Conservation (phyloP, 257 asterid species). For the Fraxinus anomala region DNA sequence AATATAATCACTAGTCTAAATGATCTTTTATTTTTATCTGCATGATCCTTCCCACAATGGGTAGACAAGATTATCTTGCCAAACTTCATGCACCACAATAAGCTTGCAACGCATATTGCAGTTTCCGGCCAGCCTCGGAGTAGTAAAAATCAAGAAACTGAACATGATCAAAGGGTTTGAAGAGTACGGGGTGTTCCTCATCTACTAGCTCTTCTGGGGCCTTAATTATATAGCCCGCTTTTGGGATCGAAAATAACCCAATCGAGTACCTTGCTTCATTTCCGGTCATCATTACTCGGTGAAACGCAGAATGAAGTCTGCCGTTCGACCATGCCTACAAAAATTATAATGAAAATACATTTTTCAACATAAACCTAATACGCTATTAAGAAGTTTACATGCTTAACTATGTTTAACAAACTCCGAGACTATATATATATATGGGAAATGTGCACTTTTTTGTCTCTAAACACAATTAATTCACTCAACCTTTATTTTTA, state of each 20-base stretch:
- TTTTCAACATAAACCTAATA: neutral
- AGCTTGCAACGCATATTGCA: conserved; percentile 40
- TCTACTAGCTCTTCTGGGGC: conserved; percentile 55
- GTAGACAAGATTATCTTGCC: neutral
- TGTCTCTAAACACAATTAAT: too few relatives aligned
- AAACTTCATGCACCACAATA: conserved; percentile 43
- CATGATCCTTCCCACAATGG: too few relatives aligned
- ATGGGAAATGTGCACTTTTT: too few relatives aligned
- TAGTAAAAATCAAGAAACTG: conserved; percentile 43
- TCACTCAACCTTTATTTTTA: too few relatives aligned
- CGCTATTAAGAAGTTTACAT: neutral
- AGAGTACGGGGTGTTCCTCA: conserved; percentile 51
- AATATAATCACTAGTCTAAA: too few relatives aligned
- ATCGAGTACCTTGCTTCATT: conserved; percentile 43
- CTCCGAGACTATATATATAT: too few relatives aligned
- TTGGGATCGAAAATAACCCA: conserved; percentile 42
- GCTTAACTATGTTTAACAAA: too few relatives aligned
- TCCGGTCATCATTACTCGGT: conserved; percentile 52
- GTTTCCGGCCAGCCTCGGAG: conserved; percentile 37
- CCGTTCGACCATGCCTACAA: conserved; percentile 76
- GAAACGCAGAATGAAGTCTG: conserved; percentile 41
- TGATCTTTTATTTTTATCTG: too few relatives aligned
- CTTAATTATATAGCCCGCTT: conserved; percentile 37
- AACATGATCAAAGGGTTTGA: conserved; percentile 51
- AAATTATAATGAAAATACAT: neutral